Evolutionary conservation across 352 stramenopile species (phyloP), one percentile per base, ranked within the genome.

Genomic region (Peronospora farinosa): DNA sequence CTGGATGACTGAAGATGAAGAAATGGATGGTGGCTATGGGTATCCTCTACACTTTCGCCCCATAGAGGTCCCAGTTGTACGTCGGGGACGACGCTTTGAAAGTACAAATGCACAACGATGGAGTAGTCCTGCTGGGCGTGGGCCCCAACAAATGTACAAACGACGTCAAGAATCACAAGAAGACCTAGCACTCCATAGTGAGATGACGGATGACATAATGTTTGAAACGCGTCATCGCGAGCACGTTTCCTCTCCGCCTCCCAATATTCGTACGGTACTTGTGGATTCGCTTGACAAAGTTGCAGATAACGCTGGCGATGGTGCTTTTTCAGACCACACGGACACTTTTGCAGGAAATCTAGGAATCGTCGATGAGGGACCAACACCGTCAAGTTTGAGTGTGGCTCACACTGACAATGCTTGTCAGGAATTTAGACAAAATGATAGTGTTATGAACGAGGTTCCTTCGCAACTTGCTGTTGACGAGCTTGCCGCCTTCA

Each of bases 1-100:
- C 28, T 76, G 63, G 67, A 60, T 72, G 42, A 63, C 37, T 21
- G 66, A 70, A 1, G 55, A 71, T 1, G 63, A 70, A 35, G 59
- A 72, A 13, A 44, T 63, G 31, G 43, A 32, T 16, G 30, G 42
- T 32, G 53, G 33, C 0, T 70, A 72, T 23, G 56, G 55, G 3
- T 63, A 65, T 28, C 44, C 44, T 21, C 37, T 39, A 3, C 55
- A 57, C 17, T 66, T 53, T 40, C 39, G 28, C 10, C 47, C 43
- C 16, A 8, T 57, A 35, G 49, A 65, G 17, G 25, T 60, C n/a
- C 63, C 58, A 10, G 36, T 52, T 54, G 33, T 65, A 30, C 58
- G 36, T 40, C 51, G 38, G 11, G 42, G 50, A 49, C 54, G 43
- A 33, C 50, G 50, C 48, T 52, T 60, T 56, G 48, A 60, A 41